A percentile compares a stretch with the other conserved stretches of the same genome.
Conservation (phyloP, 208 protist species). For the Leishmania arabica region DNA sequence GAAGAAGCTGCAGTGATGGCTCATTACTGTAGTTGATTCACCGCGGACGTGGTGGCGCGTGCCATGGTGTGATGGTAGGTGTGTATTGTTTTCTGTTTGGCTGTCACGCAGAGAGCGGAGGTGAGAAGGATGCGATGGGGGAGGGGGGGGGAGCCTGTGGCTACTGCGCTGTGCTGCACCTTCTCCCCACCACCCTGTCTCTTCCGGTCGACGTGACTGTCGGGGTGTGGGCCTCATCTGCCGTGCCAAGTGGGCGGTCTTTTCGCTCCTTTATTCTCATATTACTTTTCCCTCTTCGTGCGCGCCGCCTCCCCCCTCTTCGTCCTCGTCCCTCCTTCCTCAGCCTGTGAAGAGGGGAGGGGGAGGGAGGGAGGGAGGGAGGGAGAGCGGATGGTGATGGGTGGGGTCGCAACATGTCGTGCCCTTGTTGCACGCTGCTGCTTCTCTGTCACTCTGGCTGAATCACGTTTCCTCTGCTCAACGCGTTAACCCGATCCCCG, state of each 20-base stretch:
- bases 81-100: not conserved
- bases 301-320: not conserved
- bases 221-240: not conserved
- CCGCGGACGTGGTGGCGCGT: not conserved
- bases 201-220: not conserved
- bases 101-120: not conserved
- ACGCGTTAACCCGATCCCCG: not conserved
- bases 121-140: not conserved
- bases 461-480: not conserved
- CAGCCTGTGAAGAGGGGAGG: not conserved
- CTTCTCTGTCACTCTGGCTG: not conserved
- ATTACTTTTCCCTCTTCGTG: not conserved
- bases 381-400: not conserved
- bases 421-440: not conserved
- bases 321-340: not conserved
- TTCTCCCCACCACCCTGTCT: not conserved
- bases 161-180: not conserved
- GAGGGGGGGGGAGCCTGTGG: not conserved
- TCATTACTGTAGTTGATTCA: not conserved
- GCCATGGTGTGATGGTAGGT: not conserved
- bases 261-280: not conserved
- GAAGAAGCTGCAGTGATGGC: not conserved
- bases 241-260: not conserved
- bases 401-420: not conserved
- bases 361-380: not conserved